Percentiles rank a stretch among this genome's conserved stretches.
Conservation (phyloP, 2,329 filamentous ascomycete genomes). For the Corynespora cassiicola region DNA sequence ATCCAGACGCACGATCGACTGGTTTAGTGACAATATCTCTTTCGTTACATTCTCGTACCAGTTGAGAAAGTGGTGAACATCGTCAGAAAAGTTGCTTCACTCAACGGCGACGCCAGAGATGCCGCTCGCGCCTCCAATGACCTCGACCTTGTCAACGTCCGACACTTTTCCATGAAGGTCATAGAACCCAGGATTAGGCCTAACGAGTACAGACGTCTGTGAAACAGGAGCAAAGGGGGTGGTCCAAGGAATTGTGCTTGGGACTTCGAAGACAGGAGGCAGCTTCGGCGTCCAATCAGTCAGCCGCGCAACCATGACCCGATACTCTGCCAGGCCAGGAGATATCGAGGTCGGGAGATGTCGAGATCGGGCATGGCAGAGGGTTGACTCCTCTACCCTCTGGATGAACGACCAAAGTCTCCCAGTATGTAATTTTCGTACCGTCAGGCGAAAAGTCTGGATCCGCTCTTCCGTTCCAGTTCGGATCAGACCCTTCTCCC, state of each 20-base stretch:
- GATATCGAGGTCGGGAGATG: conserved; percentile 46
- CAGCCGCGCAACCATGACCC: conserved; percentile 52
- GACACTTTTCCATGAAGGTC: conserved; percentile 15
- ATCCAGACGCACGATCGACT: conserved; percentile 33
- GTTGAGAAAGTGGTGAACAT: conserved; percentile 37
- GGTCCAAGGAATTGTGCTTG: conserved; percentile 45
- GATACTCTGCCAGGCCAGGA: conserved; percentile 45
- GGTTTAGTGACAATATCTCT: conserved; percentile 8
- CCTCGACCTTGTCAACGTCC: conserved; percentile 21
- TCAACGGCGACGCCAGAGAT: conserved; percentile 38
- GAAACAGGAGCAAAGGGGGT: conserved; percentile 34
- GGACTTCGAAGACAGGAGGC: conserved; percentile 26
- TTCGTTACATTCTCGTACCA: conserved; percentile 46
- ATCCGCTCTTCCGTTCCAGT: conserved; percentile 58
- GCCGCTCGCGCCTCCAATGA: conserved; percentile 9
- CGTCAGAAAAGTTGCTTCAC: conserved; percentile 49
- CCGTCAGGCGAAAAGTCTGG: conserved; percentile 51
- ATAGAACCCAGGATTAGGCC: conserved; percentile 12
- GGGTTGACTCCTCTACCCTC: conserved; percentile 54
- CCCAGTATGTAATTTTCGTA: conserved; percentile 52
- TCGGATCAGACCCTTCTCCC: conserved; percentile 41
- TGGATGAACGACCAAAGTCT: conserved; percentile 47
- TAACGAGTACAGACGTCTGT: neutral
- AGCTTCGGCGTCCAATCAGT: conserved; percentile 38
- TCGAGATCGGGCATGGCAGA: conserved; percentile 49